These are phyloP conservation scores for Taphrina deformans DNA, from an alignment of 1,139 yeast genomes.

Conservation along the genomic window DNA sequence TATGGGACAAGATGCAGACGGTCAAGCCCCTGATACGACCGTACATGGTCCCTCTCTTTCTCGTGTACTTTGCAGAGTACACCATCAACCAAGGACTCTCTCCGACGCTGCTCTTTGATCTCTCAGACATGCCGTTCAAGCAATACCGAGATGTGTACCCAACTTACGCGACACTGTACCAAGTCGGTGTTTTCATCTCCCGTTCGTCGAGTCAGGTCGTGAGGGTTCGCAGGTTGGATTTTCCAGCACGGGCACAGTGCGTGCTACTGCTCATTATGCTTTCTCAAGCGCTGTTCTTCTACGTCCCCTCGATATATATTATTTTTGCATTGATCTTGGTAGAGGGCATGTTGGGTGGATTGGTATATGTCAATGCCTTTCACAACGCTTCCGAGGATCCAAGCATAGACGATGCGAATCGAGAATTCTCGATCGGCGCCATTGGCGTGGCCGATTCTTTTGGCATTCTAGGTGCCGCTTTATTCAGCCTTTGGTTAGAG, in stretches of 20 bases:
- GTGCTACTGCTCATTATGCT: conserved; percentile 61
- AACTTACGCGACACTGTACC: conserved; percentile 88
- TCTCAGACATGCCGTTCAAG: conserved; percentile 48
- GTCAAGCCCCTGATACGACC: conserved; percentile 57
- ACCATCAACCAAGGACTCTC: conserved; percentile 82
- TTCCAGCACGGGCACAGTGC: conserved; percentile 68
- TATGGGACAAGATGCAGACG: conserved; percentile 5
- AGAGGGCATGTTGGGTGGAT: conserved; percentile 86
- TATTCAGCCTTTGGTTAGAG: conserved; percentile 72
- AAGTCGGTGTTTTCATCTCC: conserved; percentile 87
- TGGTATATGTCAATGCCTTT: conserved; percentile 85
- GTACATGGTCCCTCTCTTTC: conserved; percentile 75
- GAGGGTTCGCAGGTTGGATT: conserved; percentile 59
- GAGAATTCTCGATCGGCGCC: conserved; percentile 92
- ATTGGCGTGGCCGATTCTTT: conserved; percentile 89
- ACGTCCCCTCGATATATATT: conserved; percentile 66
- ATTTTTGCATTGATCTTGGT: conserved; percentile 67
- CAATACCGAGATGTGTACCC: conserved; percentile 85
- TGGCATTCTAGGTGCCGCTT: conserved; percentile 81
- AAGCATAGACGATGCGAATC: conserved; percentile 53
- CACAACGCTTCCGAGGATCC: conserved; percentile 64
- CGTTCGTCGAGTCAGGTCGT: conserved; percentile 74
- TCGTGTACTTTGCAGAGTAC: conserved; percentile 85
- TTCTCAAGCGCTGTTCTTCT: conserved; percentile 61
- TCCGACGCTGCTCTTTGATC: conserved; percentile 35